Base-by-base conservation (phyloP, 2,329 filamentous ascomycete genomes). In the Ambrosiella xylebori region DNA sequence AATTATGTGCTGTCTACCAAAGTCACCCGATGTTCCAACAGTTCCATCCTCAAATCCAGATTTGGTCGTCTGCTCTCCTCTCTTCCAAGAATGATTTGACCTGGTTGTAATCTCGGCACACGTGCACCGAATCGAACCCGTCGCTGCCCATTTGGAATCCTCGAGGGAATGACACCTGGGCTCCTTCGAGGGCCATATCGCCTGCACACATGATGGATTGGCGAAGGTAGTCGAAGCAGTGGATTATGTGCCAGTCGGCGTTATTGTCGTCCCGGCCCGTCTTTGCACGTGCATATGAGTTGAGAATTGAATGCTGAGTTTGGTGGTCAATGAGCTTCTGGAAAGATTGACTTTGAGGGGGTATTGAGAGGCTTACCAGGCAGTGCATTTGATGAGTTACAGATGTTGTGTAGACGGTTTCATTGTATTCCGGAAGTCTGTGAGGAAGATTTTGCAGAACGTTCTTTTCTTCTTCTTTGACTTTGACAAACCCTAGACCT, bases 201-300 rank as follows among this genome's bases (percentile, higher is more conserved):
- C 71, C 70, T 36, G 66, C 69, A 64, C 73, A 75, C 68, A 74
- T 70, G 60, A 75, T 71, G 44, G 71, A 71, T 64, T 75, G 71
- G 9, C 73, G 67, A 65, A 75, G 69, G 64, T 75, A 75, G 63
- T 72, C 70, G 64, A 74, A 73, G 67, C 73, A 75, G 66, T 75
- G 73, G 57, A 71, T 70, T 67, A 75, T 72, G 64, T 75, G 73
- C 70, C 61, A 61, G 27, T 62, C 57, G 44, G 54, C 54, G 53
- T 60, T 58, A 38, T 49, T 50, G 17, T 41, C n/a, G 6, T 49
- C 56, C 19, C 56, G 58, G 45, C 61, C 61, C n/a, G 63, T 61
- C 27, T 58, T 56, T 38, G 57, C 50, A 15, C 62, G 58, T 11
- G 63, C 59, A 59, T 71, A 70, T 13, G 67, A 67, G 53, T 68